Base-by-base conservation (phyloP, 2,329 filamentous ascomycete genomes). In the Trichoderma pleuroti region DNA sequence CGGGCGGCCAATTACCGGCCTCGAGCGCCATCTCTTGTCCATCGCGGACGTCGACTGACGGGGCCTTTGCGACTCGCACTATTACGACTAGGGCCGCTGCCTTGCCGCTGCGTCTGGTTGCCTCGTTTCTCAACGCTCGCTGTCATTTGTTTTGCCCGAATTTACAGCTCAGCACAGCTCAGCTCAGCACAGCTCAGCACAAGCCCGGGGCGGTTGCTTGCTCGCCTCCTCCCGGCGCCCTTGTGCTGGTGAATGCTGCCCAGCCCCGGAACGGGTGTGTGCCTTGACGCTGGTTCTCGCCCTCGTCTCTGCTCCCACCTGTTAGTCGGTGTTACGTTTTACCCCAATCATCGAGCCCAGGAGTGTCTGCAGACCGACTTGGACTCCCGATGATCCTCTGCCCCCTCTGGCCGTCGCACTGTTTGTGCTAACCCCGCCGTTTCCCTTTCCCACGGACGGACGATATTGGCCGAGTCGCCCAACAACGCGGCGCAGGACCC, bases 351-450 rank as follows among this genome's bases (percentile, higher is more conserved):
- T 59, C 18, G 54, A 49, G 64, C 39, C 65, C 32, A 30, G 14
- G n/a, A 24, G 3, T 30, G 24, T 59, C 64, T 56, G 52, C 54
- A 68, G 65, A 68, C 65, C 54, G 65, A 68, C 65, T 68, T 28
- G 16, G 39, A 39, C 46, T 54, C 21, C 42, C 62, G 62, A 54
- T 32, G 42, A 54, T 65, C 42, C 46, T 54, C 42, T n/a, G 7
- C 36, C 24, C 54, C 54, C 28, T n/a, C 54, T 60, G 16, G 16
- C 52, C 14, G 65, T 68, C 56, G 54, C 56, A 49, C 54, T 68
- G 28, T 49, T 21, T 34, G 14, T 49, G 7, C 34, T 39, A 57
- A 49, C 65, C 65, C 65, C 56, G 39, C 54, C 34, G 65, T 60
- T 42, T 60, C 46, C 9, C 16, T 60, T 5, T 68, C 34, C 14